Base-by-base conservation (phyloP, 208 protist species). In the Leishmania braziliensis region DNA sequence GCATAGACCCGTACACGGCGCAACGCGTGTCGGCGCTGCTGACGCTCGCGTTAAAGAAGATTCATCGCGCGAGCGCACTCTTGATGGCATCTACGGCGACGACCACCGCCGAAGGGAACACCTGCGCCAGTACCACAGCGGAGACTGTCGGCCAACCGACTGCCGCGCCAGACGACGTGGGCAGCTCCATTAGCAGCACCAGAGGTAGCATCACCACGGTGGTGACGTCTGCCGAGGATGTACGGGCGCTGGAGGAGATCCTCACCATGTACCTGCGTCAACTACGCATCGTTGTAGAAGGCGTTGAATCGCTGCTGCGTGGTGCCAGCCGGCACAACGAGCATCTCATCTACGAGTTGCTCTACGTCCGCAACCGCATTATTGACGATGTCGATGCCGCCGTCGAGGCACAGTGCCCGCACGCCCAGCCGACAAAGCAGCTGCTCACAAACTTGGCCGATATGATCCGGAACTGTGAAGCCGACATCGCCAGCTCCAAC, bases 301-400 rank as follows among this genome's bases (percentile, higher is more conserved):
- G 82, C 2, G 62, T 97, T 3, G 92, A 95, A 76, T 84, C 79
- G 23, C 86, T 97, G 71, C 74, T 95, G 39, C 88, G 88, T 26
- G 90, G 86, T 6, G 71, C 82, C 20, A 77, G 89, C 65, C 79
- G 89, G 9, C 74, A 72, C 77, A 97, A 97, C 83, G 89, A 95
- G 46, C 76, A 80, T 9, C 89, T 97, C 48, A 72, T 94, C 18
- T 97, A 97, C 84, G 94, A 96, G 74, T 75, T 97, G 29, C 84
- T 97, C 18, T 96, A 97, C 81, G 43, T 74, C 18, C 78, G 83
- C 26, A 58, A 75, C 33, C 84, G 79, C 18, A 54, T 96, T 46
- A 82, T 89, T 72, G 81, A 85, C 68, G 81, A 85, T 9, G 76
- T 81, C 23, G 81, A 85, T 4, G 48, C 76, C 1, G 81, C 81